Evolutionary conservation across 2,329 filamentous ascomycete genomes (phyloP).

Genomic region (Trichoderma gracile): DNA sequence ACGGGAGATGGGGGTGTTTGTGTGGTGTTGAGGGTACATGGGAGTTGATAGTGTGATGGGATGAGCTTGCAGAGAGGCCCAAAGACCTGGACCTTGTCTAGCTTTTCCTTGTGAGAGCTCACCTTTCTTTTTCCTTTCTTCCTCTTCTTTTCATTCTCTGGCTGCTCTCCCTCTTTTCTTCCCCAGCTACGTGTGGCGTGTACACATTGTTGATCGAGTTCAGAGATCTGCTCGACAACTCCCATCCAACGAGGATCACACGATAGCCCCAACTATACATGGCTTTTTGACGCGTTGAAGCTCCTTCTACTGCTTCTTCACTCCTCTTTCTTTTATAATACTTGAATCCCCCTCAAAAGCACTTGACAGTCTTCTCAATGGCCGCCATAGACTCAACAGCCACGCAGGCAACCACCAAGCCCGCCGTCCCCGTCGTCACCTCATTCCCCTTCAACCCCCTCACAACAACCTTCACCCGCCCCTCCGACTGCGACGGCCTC

Average conservation of each 20-base stretch:
- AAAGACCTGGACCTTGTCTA: conserved; percentile 1
- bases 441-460: conserved; percentile 33
- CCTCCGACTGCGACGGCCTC: conserved; percentile 31
- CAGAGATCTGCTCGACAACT: neutral
- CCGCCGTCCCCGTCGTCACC: conserved; percentile 26
- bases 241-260: neutral
- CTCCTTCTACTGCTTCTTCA: neutral
- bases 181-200: neutral
- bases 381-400: conserved; percentile 10
- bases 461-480: conserved; percentile 33
- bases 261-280: neutral
- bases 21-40: neutral
- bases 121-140: neutral
- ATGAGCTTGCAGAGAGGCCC: neutral
- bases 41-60: neutral
- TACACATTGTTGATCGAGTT: neutral
- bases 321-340: neutral
- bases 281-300: neutral
- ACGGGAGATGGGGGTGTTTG: too few relatives aligned
- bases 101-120: conserved; percentile 1
- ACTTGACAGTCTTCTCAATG: neutral
- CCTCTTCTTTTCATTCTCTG: neutral
- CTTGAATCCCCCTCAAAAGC: too few relatives aligned
- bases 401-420: conserved; percentile 12
- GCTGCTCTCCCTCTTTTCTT: neutral